Base-by-base conservation (phyloP, 2,329 filamentous ascomycete species). In the Bipolaris victoriae region DNA sequence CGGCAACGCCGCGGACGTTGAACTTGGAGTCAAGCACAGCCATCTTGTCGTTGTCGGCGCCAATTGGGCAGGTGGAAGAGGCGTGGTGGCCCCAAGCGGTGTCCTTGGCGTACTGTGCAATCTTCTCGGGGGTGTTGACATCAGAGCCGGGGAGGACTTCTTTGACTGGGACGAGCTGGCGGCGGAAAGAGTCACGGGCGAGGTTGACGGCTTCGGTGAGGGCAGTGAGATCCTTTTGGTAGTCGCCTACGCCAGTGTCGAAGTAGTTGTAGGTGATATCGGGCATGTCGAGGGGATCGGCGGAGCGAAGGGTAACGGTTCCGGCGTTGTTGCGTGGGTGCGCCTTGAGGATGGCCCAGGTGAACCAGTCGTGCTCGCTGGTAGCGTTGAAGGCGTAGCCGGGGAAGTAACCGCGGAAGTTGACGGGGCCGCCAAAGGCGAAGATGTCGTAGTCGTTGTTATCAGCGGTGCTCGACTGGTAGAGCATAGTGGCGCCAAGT, bases 211-310 rank as follows among this genome's bases (percentile, higher is more conserved):
- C 84, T 67, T 90, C 86, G 35, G 78, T 77, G 35, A 88, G 68
- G 1, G 86, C 84, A 47, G 77, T 69, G 13, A 83, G 81, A 31
- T 79, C 74, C 62, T 89, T 88, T 39, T 83, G 76, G 81, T 2
- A 87, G 64, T 88, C 86, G 0, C 83, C 82, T 67, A 86, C 86
- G 18, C 83, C 83, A 0, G 78, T 73, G 53, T 76, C 72, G 60
- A 76, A 77, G 68, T 73, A 76, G 70, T 76, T 76, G 70, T 73
- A 76, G 9, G 64, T 65, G 64, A 91, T 89, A 7, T 82, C 72
- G 0, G 89, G 89, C 3, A 81, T 77, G 52, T 90, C 88, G 0
- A 84, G 83, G 0, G 89, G 88, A 67, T 91, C 83, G 0, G 82
- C 76, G 0, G 85, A 87, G 15, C 78, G 79, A 5, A 92, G 82